Percentiles rank a stretch among this genome's conserved stretches.
phyloP scores from a whole-genome alignment of 129 eudicot genomes.

The Calendula officinalis region DNA sequence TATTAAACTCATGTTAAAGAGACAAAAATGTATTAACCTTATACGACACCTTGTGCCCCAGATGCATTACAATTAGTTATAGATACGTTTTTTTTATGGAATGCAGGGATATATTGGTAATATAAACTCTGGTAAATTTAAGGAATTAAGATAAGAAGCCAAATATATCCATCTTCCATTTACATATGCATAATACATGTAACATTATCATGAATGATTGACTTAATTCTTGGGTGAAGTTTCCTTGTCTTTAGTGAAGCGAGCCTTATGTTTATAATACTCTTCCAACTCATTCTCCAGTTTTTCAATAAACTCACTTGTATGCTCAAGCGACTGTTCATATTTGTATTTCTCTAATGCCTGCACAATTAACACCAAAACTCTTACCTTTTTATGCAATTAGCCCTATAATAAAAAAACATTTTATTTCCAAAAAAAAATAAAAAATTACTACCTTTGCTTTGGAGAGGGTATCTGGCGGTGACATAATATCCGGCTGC shows the following conservation, averaged over 20 bases:
- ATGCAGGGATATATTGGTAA: no score
- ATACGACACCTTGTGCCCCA: no score
- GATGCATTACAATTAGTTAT: no score
- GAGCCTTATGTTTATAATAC: slow-evolving; percentile 66
- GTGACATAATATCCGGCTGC: slow-evolving; percentile 88
- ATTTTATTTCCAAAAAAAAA: slow-evolving; percentile 5
- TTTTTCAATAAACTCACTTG: slow-evolving; percentile 81
- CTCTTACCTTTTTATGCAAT: neutral
- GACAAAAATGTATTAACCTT: no score
- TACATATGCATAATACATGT: slow-evolving; percentile 19
- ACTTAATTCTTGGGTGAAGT: slow-evolving; percentile 26
- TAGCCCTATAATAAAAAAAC: slow-evolving; percentile 3
- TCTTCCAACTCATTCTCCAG: slow-evolving; percentile 93
- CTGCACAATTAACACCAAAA: slow-evolving; percentile 33
- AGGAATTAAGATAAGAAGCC: no score
- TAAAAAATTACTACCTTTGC: slow-evolving; percentile 88
- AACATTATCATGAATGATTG: slow-evolving; percentile 16
- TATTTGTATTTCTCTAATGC: slow-evolving; percentile 78
- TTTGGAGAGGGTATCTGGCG: slow-evolving; percentile 86
- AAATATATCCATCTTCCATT: neutral
- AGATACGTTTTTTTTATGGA: no score
- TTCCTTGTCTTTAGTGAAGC: slow-evolving; percentile 43
- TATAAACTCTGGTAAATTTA: no score
- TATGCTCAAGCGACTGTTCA: slow-evolving; percentile 94
- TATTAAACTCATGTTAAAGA: no score